Base-by-base conservation (phyloP, 331 rosid genomes). In the Malus hybrid region DNA sequence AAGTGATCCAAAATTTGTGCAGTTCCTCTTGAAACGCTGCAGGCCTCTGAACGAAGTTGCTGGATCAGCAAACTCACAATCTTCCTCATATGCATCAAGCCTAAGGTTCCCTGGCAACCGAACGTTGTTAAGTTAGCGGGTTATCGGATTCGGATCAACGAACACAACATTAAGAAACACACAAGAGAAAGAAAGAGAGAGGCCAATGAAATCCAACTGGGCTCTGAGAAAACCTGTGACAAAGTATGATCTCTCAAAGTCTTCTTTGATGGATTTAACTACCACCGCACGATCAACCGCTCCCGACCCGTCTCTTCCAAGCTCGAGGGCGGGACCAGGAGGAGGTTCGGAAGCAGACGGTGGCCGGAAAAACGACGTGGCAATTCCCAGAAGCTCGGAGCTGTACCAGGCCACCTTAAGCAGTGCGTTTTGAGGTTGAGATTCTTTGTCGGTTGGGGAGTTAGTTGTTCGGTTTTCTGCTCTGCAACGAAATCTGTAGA, bases 21-120 rank as follows among this genome's bases (percentile, higher is more conserved):
- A 91, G 84, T 93, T 93, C 87, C 97, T 91, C 84, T 93, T 91
- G 85, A 93, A 91, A 64, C 97, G 94, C 32, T 67, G 90, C 75
- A 93, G 96, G 72, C 98, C 98, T 86, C 79, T 88, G 82, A 93
- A 93, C 62, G 97, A 93, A 22, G 95, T 94, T 8, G 98, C 98
- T 7, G 98, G 97, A 73, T 93, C 98, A 46, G 98, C 98, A 79
- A 93, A 93, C 75, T 91, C 97, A 73, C 98, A 91, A 28, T 90
- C 84, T 76, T 91, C 96, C 84, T 91, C 97, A 71, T 93, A 93
- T 62, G 96, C 96, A 79, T 90, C 87, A 61, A 90, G 84, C 54
- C 96, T 88, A 50, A 93, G 93, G 88, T 90, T 90, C 52, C 97
- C 98, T 93, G 80, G 65, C 20, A 34, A 68, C 76, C 69, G 19